Evolutionary conservation across 1,139 yeast species (phyloP).

Genomic region (Suhomyces choctaworum): DNA sequence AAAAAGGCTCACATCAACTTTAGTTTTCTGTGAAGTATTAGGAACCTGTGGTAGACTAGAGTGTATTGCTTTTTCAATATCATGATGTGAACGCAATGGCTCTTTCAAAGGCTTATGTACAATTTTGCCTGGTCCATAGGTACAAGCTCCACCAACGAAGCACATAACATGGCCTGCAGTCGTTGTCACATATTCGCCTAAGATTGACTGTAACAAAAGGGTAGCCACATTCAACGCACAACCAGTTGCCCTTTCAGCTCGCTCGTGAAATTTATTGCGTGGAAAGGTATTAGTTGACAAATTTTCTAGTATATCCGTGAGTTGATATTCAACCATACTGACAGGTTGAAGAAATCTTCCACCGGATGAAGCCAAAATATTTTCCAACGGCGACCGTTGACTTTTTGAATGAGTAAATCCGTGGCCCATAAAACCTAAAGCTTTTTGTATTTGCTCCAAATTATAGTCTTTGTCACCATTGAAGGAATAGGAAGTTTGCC

Average conservation of each 20-base stretch:
- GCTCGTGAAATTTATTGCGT: constrained; percentile 40
- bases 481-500: constrained; percentile 40
- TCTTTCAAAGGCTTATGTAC: constrained; percentile 51
- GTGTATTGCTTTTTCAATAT: constrained; percentile 46
- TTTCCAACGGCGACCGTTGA: constrained; percentile 14
- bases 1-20: constrained; percentile 35
- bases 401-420: constrained; percentile 3
- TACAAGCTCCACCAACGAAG: constrained; percentile 61
- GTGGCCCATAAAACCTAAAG: constrained; percentile 48
- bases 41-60: constrained; percentile 33
- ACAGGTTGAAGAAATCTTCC: constrained; percentile 48
- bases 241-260: constrained; percentile 65
- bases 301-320: constrained; percentile 54
- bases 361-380: constrained; percentile 30
- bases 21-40: constrained; percentile 28
- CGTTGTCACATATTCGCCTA: constrained; percentile 33
- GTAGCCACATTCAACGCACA: constrained; percentile 64
- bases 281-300: constrained; percentile 57
- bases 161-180: constrained; percentile 63
- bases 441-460: constrained; percentile 49
- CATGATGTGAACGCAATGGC: constrained; percentile 61
- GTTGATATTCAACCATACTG: constrained; percentile 54
- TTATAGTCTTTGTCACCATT: constrained; percentile 61
- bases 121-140: constrained; percentile 56
- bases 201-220: constrained; percentile 45